Base-by-base conservation (phyloP, 306 rosid species). In the Cercis canadensis region DNA sequence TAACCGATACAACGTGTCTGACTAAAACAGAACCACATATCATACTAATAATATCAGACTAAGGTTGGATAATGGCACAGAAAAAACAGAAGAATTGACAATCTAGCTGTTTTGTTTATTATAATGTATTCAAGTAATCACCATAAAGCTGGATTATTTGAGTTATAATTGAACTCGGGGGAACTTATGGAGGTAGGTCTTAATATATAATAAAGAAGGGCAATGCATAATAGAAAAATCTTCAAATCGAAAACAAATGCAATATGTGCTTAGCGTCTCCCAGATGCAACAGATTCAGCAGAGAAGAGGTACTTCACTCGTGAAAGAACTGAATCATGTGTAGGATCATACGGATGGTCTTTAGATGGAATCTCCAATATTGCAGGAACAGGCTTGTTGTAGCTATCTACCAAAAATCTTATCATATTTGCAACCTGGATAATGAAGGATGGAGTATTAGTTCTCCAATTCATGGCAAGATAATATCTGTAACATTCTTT, bases 361-460 rank as follows among this genome's bases (percentile, higher is more conserved):
- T 91, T 91, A 18, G 99, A 94, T 37, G 97, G 97, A 72, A 94
- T 94, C 81, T 94, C 99, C 72, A 94, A 80, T 16, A 94, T 94
- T 11, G 96, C 96, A 19, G 97, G 99, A 78, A 94, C 64, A 14
- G 97, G 97, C 76, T 87, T 91, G 57, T 89, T 89, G 71, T 91
- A 94, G 87, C 95, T 91, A 78, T 94, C 95, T 21, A 91, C 96
- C 60, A 94, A 77, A 83, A 91, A 87, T 86, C 96, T 86, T 66
- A 91, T 89, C 99, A 91, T 89, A 75, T 89, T 94, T 55, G 99
- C 99, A 31, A 91, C 97, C 99, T 94, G 90, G 72, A 47, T 70
- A 65, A 58, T 16, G 40, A 70, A 51, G 39, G 19, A 52, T 18
- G 59, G 8, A 7, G 52, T 45, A 18, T 34, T 4, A 43, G 37